Evolutionary conservation across 2,329 filamentous ascomycete species (phyloP), one percentile per base, ranked within the genome.

Genomic region (Lachnellula suecica): DNA sequence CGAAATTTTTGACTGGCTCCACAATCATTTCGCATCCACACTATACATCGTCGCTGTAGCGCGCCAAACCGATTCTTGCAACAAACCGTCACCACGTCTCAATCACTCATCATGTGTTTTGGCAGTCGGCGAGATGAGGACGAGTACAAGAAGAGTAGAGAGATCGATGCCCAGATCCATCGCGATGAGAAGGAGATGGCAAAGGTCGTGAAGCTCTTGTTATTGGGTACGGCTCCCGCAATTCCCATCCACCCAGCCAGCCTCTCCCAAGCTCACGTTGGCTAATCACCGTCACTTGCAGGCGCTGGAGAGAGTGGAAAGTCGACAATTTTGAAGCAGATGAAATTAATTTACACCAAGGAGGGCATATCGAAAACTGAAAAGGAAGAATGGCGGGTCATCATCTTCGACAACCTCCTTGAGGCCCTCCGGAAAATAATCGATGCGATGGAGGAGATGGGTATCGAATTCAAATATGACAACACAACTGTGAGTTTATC

Each of bases 241-340:
- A 38, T 41, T 49, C 47, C 44, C 56, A 44, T 47, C 23, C 42
- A 24, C 40, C n/a, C n/a, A n/a, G n/a, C n/a, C n/a, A n/a, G n/a
- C n/a, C n/a, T n/a, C n/a, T n/a, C n/a, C n/a, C n/a, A n/a, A n/a
- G n/a, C n/a, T n/a, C 20, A 31, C 19, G 46, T 49, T n/a, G 41
- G 49, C 59, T 64, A 59, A 63, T 47, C n/a, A 38, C 38, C 19
- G 19, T 44, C 35, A 23, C n/a, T 37, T 46, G 47, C 37, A 97
- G 92, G 93, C 71, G 93, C 93, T 65, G 93, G 93, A 68, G 93
- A 97, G 74, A 94, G 88, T 53, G 90, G 93, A 60, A 97, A 97
- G 74, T 97, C 93, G 8, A 97, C 93, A 1, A 92, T 97, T 54
- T 83, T 97, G 60, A 97, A 97, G 77, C 93, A 97, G 78, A 97